Evolutionary conservation across 1,284 basidiomycete genomes (phyloP), one percentile per base, ranked within the genome.

Genomic region (Apiotrichum mycotoxinovorans): DNA sequence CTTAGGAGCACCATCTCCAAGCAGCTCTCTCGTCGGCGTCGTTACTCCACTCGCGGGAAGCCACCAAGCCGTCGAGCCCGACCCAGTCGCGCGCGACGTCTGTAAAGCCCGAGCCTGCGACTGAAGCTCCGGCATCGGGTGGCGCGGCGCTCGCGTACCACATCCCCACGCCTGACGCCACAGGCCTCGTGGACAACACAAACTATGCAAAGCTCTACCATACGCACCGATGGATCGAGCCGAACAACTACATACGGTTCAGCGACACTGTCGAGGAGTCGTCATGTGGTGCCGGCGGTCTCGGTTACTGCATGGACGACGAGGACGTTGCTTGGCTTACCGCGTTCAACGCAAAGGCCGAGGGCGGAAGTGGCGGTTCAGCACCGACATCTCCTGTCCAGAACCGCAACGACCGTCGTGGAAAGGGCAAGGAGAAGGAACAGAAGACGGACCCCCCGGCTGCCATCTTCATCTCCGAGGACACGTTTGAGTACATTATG

Each of bases 401-500:
- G 18, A 64, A 56, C 34, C 69, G 68, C 11, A 66, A 73, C 26
- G 78, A 79, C 57, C 76, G 76, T 62, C 70, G 73, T 44, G 66
- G 69, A 11, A 75, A 75, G 53, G 75, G 73, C 20, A 78, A 75
- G 65, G 72, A 76, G 22, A 73, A 73, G 60, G 76, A 78, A 53
- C n/a, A n/a, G n/a, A 78, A 78, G 62, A 65, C 68, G 11, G 68
- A 68, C 15, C 65, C 73, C 2, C 68, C 71, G 1, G 54, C 67
- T 9, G 70, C 77, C 2, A 73, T 87, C 17, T 72, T 80, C 54
- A 87, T 97, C 59, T 82, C 83, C 4, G 91, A 96, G 71, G 91
- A 96, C 66, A 87, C 91, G 65, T 95, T 98, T 65, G 96, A 98
- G 77, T 83, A 93, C 63, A 85, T 96, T 59, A 95, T 98, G 90